These are phyloP conservation scores for Fusarium paranaense DNA, from an alignment of 2,329 filamentous ascomycete species.

Conservation along the genomic window DNA sequence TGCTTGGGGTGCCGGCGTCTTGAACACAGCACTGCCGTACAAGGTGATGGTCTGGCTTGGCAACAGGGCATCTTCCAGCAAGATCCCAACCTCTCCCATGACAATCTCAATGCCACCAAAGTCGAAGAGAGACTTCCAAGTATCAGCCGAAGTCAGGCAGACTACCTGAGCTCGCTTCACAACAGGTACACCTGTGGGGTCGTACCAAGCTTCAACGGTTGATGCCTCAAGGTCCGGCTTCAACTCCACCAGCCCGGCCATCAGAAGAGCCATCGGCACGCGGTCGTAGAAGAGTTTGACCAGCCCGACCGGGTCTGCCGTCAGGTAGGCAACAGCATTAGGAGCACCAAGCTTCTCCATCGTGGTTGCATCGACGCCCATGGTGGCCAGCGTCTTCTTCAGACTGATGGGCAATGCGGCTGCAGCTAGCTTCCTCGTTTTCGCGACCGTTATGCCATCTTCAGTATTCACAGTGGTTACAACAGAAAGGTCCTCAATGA, in stretches of 20 bases:
- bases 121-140: background rate
- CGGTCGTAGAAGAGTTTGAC: background rate
- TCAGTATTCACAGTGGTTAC: background rate
- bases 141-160: background rate
- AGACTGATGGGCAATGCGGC: background rate
- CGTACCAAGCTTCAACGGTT: background rate
- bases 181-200: background rate
- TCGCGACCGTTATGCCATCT: background rate
- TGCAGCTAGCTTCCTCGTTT: background rate
- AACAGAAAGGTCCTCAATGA: background rate
- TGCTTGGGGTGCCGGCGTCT: background rate
- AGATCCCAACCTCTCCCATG: background rate
- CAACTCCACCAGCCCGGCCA: background rate
- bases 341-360: background rate
- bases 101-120: background rate
- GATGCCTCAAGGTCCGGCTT: background rate
- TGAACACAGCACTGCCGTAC: background rate
- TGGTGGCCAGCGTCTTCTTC: background rate
- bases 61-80: background rate
- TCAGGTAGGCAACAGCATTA: background rate
- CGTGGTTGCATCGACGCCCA: background rate
- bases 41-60: background rate
- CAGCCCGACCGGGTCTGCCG: background rate
- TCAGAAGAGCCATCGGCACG: background rate
- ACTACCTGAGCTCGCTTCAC: background rate